Percentiles rank a stretch among this genome's conserved stretches.
Conservation (phyloP, 1,284 basidiomycete species). For the Meira nashicola region DNA sequence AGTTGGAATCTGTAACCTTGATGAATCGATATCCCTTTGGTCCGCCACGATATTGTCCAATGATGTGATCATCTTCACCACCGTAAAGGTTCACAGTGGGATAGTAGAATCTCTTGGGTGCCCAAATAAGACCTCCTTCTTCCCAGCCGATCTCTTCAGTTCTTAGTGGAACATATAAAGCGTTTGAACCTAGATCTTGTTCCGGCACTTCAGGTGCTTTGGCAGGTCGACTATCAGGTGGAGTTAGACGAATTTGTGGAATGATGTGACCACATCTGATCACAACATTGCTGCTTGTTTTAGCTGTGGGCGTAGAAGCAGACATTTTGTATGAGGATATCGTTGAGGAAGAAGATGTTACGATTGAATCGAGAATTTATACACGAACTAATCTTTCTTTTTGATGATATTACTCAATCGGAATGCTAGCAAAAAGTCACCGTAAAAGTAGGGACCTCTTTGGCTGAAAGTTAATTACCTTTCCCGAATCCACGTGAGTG, state of each 20-base stretch:
- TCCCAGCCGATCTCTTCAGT: conserved; percentile 47
- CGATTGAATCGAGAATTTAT: not conserved
- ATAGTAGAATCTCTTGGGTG: conserved; percentile 35
- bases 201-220: conserved; percentile 26
- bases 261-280: conserved; percentile 18
- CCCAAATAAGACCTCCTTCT: conserved; percentile 43
- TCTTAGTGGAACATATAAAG: conserved; percentile 40
- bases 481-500: too few relatives aligned
- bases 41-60: conserved; percentile 19
- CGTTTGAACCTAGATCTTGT: conserved; percentile 30
- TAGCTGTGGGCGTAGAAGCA: not conserved
- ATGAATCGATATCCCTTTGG: conserved; percentile 18
- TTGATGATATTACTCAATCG: too few relatives aligned
- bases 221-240: conserved; percentile 20
- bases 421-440: too few relatives aligned
- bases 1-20: conserved; percentile 10
- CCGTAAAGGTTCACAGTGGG: conserved; percentile 20
- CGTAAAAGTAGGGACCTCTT: too few relatives aligned
- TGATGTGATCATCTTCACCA: conserved; percentile 18
- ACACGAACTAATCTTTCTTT: too few relatives aligned
- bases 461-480: too few relatives aligned
- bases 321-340: not conserved
- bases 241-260: conserved; percentile 34
- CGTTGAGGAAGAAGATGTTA: not conserved
- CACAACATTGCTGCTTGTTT: conserved; percentile 1